Percentiles rank a stretch among this genome's conserved stretches.
Conservation (phyloP, 2,329 filamentous ascomycete species). For the Basipetospora chlamydospora region DNA sequence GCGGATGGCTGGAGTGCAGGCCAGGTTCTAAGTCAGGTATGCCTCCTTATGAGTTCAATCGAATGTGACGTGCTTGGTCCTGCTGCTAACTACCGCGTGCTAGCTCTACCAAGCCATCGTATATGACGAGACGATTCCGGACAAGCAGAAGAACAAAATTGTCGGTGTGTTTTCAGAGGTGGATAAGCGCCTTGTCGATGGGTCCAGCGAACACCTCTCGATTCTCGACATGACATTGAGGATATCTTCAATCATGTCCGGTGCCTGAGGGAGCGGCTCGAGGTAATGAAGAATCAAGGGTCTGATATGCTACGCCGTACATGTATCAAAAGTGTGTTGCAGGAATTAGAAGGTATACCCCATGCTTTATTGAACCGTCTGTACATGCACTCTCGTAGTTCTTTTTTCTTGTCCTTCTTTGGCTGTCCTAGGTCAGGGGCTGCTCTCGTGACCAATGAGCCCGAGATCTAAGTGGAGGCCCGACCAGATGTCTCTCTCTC, state of each 20-base stretch:
- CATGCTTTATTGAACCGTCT: too few species aligned
- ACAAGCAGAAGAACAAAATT: slow-evolving; percentile 81
- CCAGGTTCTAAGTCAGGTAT: slow-evolving; percentile 69
- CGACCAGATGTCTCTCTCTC: slow-evolving; percentile 31
- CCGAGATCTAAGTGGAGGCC: slow-evolving; percentile 38
- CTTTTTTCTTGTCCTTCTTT: neutral
- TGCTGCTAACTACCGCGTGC: too few species aligned
- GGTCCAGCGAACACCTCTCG: slow-evolving; percentile 85
- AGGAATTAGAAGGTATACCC: too few species aligned
- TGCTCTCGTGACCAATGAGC: slow-evolving; percentile 25
- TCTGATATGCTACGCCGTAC: too few species aligned
- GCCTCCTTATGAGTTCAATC: slow-evolving; percentile 11
- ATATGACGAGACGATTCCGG: slow-evolving; percentile 69
- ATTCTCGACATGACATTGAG: slow-evolving; percentile 74
- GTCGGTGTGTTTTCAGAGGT: slow-evolving; percentile 81
- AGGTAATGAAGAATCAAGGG: too few species aligned
- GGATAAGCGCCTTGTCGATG: slow-evolving; percentile 88
- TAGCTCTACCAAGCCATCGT: slow-evolving; percentile 72
- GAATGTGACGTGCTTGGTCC: too few species aligned
- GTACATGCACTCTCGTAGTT: too few species aligned
- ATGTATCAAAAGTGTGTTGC: too few species aligned
- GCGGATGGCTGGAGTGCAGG: slow-evolving; percentile 94
- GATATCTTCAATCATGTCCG: slow-evolving; percentile 58
- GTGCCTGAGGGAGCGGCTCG: too few species aligned
- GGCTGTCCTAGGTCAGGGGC: neutral